phyloP scores from a whole-genome alignment of 2,329 filamentous ascomycete genomes.

The Fusarium nodosum region DNA sequence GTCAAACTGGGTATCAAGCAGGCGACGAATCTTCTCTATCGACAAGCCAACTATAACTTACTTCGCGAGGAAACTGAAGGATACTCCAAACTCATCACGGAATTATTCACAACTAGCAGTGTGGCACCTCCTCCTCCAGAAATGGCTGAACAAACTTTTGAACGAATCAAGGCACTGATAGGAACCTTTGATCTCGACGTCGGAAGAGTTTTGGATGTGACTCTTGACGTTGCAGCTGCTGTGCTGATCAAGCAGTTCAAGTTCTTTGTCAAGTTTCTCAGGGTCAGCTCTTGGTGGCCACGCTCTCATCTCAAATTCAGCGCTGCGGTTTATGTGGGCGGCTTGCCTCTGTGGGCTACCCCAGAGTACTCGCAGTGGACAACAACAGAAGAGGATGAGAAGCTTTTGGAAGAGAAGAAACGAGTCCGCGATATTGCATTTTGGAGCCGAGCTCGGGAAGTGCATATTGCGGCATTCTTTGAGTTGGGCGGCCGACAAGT shows the following conservation, averaged over 20 bases:
- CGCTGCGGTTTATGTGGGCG: constrained; percentile 65
- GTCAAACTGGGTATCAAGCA: constrained; percentile 85
- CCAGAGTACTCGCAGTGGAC: constrained; percentile 76
- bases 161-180: constrained; percentile 92
- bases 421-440: constrained; percentile 79
- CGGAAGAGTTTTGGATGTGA: constrained; percentile 92
- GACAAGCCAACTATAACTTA: constrained; percentile 96
- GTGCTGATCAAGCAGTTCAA: constrained; percentile 92
- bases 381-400: constrained; percentile 77
- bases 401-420: constrained; percentile 67
- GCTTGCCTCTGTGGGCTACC: constrained; percentile 87
- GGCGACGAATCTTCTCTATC: constrained; percentile 92
- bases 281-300: constrained; percentile 98
- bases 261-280: constrained; percentile 94
- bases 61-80: constrained; percentile 96
- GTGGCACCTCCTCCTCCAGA: constrained; percentile 79
- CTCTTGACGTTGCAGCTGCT: constrained; percentile 93
- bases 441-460: constrained; percentile 82
- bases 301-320: constrained; percentile 65
- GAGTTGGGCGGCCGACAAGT: constrained; percentile 83
- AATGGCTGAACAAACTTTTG: constrained; percentile 86
- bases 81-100: constrained; percentile 95
- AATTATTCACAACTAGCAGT: constrained; percentile 90
- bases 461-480: constrained; percentile 88
- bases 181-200: constrained; percentile 98